phyloP scores from a whole-genome alignment of 1,284 basidiomycete genomes.

The Stereum hirsutum region DNA sequence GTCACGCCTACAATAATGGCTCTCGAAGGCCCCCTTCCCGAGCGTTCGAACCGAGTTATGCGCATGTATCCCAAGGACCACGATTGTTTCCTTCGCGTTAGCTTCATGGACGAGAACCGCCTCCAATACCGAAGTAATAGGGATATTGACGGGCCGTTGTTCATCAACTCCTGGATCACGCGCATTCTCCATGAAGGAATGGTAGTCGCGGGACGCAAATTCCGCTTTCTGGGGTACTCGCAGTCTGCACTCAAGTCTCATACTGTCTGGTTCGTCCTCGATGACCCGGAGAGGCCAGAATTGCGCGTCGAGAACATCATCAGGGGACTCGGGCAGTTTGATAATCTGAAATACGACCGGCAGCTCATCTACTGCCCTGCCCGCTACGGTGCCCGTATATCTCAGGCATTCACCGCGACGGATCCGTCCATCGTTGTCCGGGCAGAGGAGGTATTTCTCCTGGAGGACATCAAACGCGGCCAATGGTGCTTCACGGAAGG shows the following conservation, averaged over 20 bases:
- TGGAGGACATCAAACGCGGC: conserved; percentile 34
- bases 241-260: conserved; percentile 45
- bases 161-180: conserved; percentile 36
- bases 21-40: conserved; percentile 53
- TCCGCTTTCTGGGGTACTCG: conserved; percentile 48
- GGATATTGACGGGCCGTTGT: conserved; percentile 37
- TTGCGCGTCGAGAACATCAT: conserved; percentile 41
- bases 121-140: conserved; percentile 39
- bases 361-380: conserved; percentile 52
- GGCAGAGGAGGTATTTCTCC: conserved; percentile 38
- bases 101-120: conserved; percentile 48
- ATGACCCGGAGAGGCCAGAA: conserved; percentile 14
- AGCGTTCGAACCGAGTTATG: conserved; percentile 60
- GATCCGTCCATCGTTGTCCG: conserved; percentile 45
- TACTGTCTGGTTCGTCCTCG: conserved; percentile 52
- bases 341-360: conserved; percentile 31
- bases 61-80: conserved; percentile 38
- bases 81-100: conserved; percentile 54
- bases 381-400: conserved; percentile 60
- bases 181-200: conserved; percentile 34
- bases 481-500: conserved; percentile 57
- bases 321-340: conserved; percentile 42
- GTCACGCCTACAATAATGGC: conserved; percentile 51
- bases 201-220: conserved; percentile 37
- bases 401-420: conserved; percentile 68